Evolutionary conservation across 495 filamentous ascomycete species (phyloP), one percentile per base, ranked within the genome.

Genomic region (Jackrogersella minutella): DNA sequence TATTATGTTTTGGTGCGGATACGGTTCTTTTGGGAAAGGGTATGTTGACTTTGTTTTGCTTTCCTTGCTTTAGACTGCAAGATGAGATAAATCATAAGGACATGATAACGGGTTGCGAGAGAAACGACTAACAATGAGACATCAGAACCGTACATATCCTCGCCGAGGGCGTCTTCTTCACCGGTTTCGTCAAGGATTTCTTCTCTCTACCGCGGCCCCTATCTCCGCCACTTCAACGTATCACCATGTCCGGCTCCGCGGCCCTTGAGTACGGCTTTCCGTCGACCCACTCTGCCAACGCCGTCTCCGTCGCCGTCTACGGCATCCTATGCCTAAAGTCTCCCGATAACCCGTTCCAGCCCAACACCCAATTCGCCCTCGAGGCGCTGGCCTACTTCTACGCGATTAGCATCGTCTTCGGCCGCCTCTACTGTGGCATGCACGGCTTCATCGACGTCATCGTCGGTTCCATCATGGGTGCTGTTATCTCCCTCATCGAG

Each of bases 221-320:
- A 9, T 98, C 95, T 2, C 95, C 95, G 14, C 95, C 95, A 1
- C 83, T 99, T 5, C 90, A 95, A 52, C 87, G 95, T 11, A 98
- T 99, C 72, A 97, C 92, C 51, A 97, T 97, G 92, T 97, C 95
- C 28, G 93, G 93, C 9, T 96, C 92, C 2, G 92, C 91, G 5
- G 93, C 94, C 16, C 84, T 99, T 34, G 95, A 99, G 73, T 99
- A 99, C 70, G 95, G 95, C 19, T 98, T 97, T 69, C 95, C 95
- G 2, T 97, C 93, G 10, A 97, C 95, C 0, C 95, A 99, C 76
- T 96, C 93, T 1, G 94, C 95, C 19, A 99, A 99, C 75, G 95
- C 95, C 5, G 91, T 97, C 41, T 98, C 95, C 1, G 94, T 97
- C 10, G 90, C 92, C 28, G 84, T 96, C 8, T 99, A 97, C 74